phyloP scores from a whole-genome alignment of 78 protist genomes.

The Dictyostelium brefeldianum region DNA sequence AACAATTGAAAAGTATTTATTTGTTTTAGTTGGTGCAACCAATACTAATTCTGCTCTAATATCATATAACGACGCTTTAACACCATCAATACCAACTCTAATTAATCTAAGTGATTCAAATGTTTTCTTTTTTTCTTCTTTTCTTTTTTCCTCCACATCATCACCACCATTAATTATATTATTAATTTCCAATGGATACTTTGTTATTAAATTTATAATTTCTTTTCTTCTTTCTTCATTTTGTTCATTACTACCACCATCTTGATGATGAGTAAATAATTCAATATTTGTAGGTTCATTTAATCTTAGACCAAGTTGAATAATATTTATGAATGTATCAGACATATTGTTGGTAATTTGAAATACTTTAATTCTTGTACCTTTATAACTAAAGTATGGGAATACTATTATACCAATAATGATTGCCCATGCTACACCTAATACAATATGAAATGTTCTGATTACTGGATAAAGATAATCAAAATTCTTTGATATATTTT shows the following conservation, averaged over 20 bases:
- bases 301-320: neutral
- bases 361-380: slow-evolving; percentile 9
- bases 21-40: neutral
- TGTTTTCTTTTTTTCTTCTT: neutral
- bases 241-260: too few species aligned
- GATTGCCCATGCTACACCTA: slow-evolving; percentile 48
- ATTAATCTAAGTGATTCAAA: slow-evolving; percentile 1
- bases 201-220: too few species aligned
- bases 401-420: slow-evolving; percentile 10
- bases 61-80: slow-evolving; percentile 27
- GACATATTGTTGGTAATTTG: neutral
- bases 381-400: slow-evolving; percentile 40
- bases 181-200: neutral
- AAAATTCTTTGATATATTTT: neutral
- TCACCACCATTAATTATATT: neutral
- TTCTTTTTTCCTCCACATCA: neutral
- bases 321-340: slow-evolving; percentile 15
- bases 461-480: slow-evolving; percentile 19
- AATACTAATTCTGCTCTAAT: slow-evolving; percentile 16
- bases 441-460: slow-evolving; percentile 26
- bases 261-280: neutral
- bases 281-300: neutral
- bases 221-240: too few species aligned
- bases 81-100: slow-evolving; percentile 6
- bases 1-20: neutral